phyloP scores from a whole-genome alignment of 352 stramenopile genomes.

The Globisporangium ultimum region DNA sequence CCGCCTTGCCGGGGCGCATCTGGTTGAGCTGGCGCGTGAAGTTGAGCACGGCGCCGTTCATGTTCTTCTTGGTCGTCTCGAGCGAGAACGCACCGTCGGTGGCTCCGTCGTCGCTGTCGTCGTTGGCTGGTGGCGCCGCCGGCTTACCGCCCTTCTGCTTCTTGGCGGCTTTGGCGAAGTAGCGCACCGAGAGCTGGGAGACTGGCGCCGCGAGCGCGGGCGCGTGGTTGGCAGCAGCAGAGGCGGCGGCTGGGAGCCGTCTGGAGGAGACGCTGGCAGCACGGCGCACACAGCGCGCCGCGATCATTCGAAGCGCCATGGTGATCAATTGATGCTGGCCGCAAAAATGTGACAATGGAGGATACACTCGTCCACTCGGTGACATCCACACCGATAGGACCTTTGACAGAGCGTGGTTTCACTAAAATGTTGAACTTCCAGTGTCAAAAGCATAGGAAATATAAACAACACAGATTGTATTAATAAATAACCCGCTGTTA shows the following conservation, averaged over 20 bases:
- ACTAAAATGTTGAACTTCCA: neutral
- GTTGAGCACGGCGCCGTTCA: conserved; percentile 72
- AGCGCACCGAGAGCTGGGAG: conserved; percentile 18
- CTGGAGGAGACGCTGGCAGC: conserved; percentile 5
- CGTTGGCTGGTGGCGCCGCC: conserved; percentile 3
- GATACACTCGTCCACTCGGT: neutral
- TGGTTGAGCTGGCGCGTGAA: conserved; percentile 69
- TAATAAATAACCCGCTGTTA: neutral
- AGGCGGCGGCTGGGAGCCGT: conserved; percentile 4
- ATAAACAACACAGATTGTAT: neutral
- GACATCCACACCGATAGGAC: neutral
- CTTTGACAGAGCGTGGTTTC: neutral
- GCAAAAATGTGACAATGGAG: conserved; percentile 10
- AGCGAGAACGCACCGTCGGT: conserved; percentile 26
- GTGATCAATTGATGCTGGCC: neutral
- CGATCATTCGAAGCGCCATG: conserved; percentile 31
- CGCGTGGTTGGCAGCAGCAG: conserved; percentile 9
- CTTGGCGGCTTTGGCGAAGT: conserved; percentile 68
- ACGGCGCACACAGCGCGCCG: conserved; percentile 19
- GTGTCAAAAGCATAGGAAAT: too few species aligned
- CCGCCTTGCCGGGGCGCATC: conserved; percentile 76
- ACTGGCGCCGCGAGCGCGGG: conserved; percentile 6
- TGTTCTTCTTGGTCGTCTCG: conserved; percentile 75
- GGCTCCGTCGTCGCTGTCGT: conserved; percentile 1
- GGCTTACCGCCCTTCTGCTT: conserved; percentile 50